Conservation (phyloP, 2,329 filamentous ascomycete genomes). For the Verticillium nonalfalfae region DNA sequence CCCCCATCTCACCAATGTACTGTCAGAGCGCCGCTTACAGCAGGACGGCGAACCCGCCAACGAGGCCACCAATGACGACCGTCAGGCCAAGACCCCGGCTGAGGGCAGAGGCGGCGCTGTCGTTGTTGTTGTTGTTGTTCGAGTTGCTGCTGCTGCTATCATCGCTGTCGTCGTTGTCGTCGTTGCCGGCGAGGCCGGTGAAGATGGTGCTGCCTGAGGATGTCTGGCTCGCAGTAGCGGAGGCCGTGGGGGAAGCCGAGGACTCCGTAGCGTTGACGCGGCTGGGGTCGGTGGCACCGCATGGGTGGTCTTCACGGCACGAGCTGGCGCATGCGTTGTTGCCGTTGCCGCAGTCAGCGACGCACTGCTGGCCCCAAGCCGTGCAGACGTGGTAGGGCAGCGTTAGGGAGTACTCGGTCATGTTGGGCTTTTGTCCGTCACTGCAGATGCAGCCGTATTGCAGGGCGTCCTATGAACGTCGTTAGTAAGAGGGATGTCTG, state of each 20-base stretch:
- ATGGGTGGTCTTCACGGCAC: constrained; percentile 64
- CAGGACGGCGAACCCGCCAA: constrained; percentile 33
- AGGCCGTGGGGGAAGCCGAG: constrained; percentile 29
- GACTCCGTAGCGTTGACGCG: constrained; percentile 49
- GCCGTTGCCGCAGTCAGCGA: constrained; percentile 43
- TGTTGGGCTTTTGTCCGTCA: constrained; percentile 60
- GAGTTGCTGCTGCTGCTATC: background rate
- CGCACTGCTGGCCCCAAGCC: constrained; percentile 65
- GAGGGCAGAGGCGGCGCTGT: constrained; percentile 20
- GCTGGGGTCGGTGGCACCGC: constrained; percentile 62
- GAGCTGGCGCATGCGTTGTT: constrained; percentile 51
- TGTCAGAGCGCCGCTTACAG: constrained; percentile 8
- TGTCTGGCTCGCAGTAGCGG: constrained; percentile 22
- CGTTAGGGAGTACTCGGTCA: constrained; percentile 71
- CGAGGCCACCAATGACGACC: constrained; percentile 29
- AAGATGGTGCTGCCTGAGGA: constrained; percentile 29
- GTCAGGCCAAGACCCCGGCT: constrained; percentile 30
- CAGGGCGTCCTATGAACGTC: constrained; percentile 41
- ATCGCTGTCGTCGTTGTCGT: background rate
- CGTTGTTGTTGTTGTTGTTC: constrained; percentile 14
- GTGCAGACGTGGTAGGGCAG: constrained; percentile 73
- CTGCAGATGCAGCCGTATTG: constrained; percentile 69
- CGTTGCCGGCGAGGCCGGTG: constrained; percentile 17
- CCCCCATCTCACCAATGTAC: background rate
- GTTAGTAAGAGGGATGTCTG: background rate